These are phyloP conservation scores for Protomyces inundatus DNA, from an alignment of 1,139 yeast genomes.

Conservation along the genomic window DNA sequence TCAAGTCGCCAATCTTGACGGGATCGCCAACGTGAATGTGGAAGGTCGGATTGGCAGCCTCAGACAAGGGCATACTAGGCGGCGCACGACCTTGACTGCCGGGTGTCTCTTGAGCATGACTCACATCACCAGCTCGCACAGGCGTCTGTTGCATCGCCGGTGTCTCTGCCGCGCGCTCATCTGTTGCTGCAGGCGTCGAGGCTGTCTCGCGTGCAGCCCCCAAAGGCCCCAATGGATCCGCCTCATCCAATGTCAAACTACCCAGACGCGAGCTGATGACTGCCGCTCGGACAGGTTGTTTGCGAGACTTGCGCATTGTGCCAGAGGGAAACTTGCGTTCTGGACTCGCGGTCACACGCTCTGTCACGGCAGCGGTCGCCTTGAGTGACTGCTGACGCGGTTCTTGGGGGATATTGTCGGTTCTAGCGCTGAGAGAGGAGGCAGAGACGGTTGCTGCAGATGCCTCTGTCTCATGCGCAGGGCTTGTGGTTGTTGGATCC, in stretches of 20 bases:
- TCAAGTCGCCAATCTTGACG: conserved; percentile 80
- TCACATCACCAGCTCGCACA: no score
- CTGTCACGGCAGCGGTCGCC: neutral
- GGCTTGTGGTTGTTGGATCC: neutral
- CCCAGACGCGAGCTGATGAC: conserved; percentile 18
- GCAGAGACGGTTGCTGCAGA: neutral
- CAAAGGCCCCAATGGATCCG: conserved; percentile 21
- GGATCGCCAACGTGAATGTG: conserved; percentile 85
- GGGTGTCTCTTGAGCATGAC: neutral
- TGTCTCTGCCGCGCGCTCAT: neutral
- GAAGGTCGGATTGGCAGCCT: conserved; percentile 39
- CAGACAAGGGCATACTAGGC: conserved; percentile 26
- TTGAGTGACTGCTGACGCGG: neutral
- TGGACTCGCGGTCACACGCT: neutral
- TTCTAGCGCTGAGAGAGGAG: neutral
- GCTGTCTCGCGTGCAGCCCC: conserved; percentile 3
- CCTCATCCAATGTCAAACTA: conserved; percentile 12
- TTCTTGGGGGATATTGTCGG: neutral
- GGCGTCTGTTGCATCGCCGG: neutral
- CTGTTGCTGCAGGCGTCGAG: neutral
- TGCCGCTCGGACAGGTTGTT: conserved; percentile 21
- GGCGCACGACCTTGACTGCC: neutral
- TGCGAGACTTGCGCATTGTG: neutral
- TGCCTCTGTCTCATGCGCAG: neutral
- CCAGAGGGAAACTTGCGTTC: neutral